Evolutionary conservation across 1,284 basidiomycete species (phyloP), one percentile per base, ranked within the genome.

Genomic region (Tilletiopsis washingtonensis): DNA sequence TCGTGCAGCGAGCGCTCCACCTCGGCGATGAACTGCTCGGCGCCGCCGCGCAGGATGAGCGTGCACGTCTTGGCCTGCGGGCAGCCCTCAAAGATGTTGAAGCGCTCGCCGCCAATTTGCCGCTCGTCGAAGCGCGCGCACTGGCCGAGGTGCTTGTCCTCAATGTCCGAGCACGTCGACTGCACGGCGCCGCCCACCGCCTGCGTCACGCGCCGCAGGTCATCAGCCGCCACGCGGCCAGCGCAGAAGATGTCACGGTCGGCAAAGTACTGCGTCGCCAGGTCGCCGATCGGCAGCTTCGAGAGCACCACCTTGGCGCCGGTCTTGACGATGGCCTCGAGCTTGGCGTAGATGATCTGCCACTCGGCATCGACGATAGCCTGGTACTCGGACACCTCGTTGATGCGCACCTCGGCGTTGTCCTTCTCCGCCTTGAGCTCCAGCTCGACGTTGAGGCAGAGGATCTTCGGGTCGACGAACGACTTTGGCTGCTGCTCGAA

Each of bases 341-440:
- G 80, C 76, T 99, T 99, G 69, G 86, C 82, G 77, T 91, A 98
- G 74, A 99, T 99, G 76, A 99, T 98, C 69, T 91, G 86, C 94
- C 94, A 99, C 75, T 99, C 94, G 23, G 94, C 94, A 71, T 99
- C 91, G 51, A 99, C 94, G 62, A 99, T 96, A 5, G 91, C 91
- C 76, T 99, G 94, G 75, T 99, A 99, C 52, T 71, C 71, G 41
- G 62, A 60, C 25, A 99, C 93, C 43, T 88, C 85, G 71, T 96
- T 90, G 45, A 99, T 89, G 29, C 94, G 84, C 40, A 99, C 87
- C 76, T 99, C 94, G 7, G 94, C 94, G 64, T 99, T 99, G 77
- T 99, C 94, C 76, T 97, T 94, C 77, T 99, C 94, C 0, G 94
- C 94, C 77, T 99, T 99, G 67, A 99, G 81, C 76, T 99, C 94